These are phyloP conservation scores for Austroboletus eburneus DNA, from an alignment of 768 basidiomycete species.

Conservation along the genomic window DNA sequence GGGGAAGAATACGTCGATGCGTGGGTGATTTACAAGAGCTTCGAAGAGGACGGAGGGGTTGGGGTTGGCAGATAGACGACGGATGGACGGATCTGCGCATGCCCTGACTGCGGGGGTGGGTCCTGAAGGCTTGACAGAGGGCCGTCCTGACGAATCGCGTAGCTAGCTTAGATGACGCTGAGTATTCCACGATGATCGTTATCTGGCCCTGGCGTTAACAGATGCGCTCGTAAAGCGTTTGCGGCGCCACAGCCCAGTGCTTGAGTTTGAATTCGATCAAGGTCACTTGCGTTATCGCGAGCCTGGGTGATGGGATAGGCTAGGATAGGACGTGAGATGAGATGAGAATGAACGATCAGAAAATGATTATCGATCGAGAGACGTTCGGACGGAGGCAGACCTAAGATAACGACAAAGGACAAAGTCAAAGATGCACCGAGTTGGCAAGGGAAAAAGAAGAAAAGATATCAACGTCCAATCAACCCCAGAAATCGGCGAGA, in stretches of 20 bases:
- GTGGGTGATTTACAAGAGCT: conserved; percentile 78
- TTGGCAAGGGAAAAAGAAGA: background rate
- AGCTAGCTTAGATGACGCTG: too few relatives aligned
- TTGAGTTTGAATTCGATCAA: background rate
- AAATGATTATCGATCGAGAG: background rate
- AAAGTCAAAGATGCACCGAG: conserved; percentile 2
- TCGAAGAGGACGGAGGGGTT: conserved; percentile 36
- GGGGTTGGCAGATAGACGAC: background rate
- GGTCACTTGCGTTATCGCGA: background rate
- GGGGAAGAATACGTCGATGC: conserved; percentile 91
- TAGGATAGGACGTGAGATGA: background rate
- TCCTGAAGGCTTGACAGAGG: too few relatives aligned
- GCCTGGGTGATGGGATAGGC: background rate
- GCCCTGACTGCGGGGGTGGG: background rate
- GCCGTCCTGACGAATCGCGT: too few relatives aligned
- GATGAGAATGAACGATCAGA: background rate
- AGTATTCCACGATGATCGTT: too few relatives aligned
- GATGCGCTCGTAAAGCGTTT: too few relatives aligned
- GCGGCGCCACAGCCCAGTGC: background rate
- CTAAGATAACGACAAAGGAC: background rate
- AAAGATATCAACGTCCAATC: too few relatives aligned
- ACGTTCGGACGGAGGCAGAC: background rate
- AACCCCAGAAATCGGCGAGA: too few relatives aligned
- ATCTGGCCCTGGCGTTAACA: too few relatives aligned
- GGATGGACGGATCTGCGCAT: background rate